Conservation (phyloP, 2,329 filamentous ascomycete genomes). For the Ophiostoma novo-ulmi region DNA sequence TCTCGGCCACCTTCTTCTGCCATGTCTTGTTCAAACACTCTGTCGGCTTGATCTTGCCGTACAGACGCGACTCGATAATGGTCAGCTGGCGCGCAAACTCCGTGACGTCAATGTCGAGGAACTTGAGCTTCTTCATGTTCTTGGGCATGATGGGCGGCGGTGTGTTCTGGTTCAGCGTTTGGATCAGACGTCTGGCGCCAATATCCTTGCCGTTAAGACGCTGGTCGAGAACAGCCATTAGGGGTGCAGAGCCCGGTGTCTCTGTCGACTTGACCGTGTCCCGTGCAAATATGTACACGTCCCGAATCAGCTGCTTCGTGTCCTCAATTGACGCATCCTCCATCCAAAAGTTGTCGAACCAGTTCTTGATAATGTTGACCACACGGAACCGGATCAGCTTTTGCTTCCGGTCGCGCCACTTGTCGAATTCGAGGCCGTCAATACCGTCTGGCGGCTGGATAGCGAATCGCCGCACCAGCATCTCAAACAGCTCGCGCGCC, state of each 20-base stretch:
- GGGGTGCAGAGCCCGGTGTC: constrained; percentile 76
- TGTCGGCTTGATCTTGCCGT: constrained; percentile 90
- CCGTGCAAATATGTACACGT: constrained; percentile 85
- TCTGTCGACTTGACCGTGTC: constrained; percentile 91
- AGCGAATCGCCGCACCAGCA: constrained; percentile 84
- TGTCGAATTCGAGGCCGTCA: constrained; percentile 67
- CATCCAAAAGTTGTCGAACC: constrained; percentile 99
- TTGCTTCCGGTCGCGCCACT: constrained; percentile 91
- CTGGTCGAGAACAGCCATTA: constrained; percentile 85
- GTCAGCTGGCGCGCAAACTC: constrained; percentile 98
- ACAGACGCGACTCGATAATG: constrained; percentile 90
- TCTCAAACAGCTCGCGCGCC: constrained; percentile 84
- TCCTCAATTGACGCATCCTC: constrained; percentile 74
- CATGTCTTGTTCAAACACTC: constrained; percentile 98
- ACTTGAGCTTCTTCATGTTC: constrained; percentile 99
- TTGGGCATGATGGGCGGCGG: constrained; percentile 90
- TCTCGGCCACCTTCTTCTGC: constrained; percentile 87
- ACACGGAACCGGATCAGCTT: constrained; percentile 89
- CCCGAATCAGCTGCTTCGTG: constrained; percentile 76
- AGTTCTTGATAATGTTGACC: constrained; percentile 95
- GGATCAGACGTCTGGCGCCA: constrained; percentile 76
- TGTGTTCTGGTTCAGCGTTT: constrained; percentile 76
- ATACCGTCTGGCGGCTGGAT: constrained; percentile 87
- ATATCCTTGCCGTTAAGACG: constrained; percentile 82
- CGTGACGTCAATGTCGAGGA: constrained; percentile 89